A percentile compares a stretch with the other conserved stretches of the same genome.
phyloP scores from a whole-genome alignment of 805 yeast species.

The Cyberlindnera lachancei region DNA sequence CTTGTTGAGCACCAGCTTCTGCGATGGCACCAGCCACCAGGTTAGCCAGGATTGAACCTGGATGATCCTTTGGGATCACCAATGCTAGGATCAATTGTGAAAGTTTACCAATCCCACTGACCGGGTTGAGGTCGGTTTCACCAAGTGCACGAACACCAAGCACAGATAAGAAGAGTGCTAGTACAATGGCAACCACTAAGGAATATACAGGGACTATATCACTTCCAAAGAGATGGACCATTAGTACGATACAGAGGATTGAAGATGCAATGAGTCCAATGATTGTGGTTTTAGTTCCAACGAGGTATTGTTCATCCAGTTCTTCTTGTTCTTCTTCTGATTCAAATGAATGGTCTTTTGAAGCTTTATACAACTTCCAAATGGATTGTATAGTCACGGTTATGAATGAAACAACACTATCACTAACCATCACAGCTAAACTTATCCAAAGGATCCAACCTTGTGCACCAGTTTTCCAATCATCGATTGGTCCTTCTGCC shows the following conservation, averaged over 20 bases:
- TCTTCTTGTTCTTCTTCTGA: slow-evolving; percentile 16
- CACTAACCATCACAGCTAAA: slow-evolving; percentile 89
- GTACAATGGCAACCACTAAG: slow-evolving; percentile 53
- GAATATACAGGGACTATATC: slow-evolving; percentile 64
- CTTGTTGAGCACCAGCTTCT: slow-evolving; percentile 98
- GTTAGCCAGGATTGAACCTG: slow-evolving; percentile 78
- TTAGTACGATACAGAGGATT: slow-evolving; percentile 55
- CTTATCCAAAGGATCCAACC: slow-evolving; percentile 98
- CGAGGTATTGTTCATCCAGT: slow-evolving; percentile 36
- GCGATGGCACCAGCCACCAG: slow-evolving; percentile 94
- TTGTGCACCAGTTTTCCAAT: slow-evolving; percentile 91
- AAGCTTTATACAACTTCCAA: slow-evolving; percentile 11
- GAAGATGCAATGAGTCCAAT: slow-evolving; percentile 63
- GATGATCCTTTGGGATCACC: slow-evolving; percentile 64
- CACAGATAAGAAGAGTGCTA: slow-evolving; percentile 75
- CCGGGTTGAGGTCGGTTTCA: slow-evolving; percentile 95
- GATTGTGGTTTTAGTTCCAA: slow-evolving; percentile 40
- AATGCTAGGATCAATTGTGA: slow-evolving; percentile 86
- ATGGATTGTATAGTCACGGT: slow-evolving; percentile 48
- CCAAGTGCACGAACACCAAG: slow-evolving; percentile 92
- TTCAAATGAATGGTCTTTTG: not conserved
- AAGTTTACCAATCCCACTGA: slow-evolving; percentile 90
- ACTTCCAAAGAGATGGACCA: slow-evolving; percentile 60
- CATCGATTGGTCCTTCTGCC: slow-evolving; percentile 87
- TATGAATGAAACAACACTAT: slow-evolving; percentile 72